These are phyloP conservation scores for Phytophthora citrophthora DNA, from an alignment of 352 stramenopile genomes.

Conservation along the genomic window DNA sequence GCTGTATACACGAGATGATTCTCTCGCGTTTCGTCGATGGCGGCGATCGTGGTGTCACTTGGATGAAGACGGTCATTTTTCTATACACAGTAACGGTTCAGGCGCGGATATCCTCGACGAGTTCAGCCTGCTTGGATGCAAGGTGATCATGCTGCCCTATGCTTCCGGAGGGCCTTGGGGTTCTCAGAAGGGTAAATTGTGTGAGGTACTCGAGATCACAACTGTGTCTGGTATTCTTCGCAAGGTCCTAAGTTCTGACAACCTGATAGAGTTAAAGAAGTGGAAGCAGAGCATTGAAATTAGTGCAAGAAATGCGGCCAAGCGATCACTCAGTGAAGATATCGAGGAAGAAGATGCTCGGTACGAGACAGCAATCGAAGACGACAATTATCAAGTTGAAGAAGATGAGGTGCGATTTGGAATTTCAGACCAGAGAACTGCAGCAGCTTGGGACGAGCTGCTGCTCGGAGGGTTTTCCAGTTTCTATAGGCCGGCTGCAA, in stretches of 20 bases:
- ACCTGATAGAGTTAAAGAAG: conserved; percentile 62
- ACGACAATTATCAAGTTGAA: conserved; percentile 17
- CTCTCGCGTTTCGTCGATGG: conserved; percentile 85
- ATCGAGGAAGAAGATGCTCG: conserved; percentile 43
- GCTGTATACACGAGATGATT: conserved; percentile 85
- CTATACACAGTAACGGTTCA: conserved; percentile 75
- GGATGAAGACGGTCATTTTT: conserved; percentile 72
- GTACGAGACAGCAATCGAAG: conserved; percentile 33
- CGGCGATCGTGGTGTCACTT: conserved; percentile 84
- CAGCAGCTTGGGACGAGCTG: conserved; percentile 52
- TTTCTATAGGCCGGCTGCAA: conserved; percentile 54
- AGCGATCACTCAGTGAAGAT: conserved; percentile 30
- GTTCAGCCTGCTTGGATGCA: conserved; percentile 70
- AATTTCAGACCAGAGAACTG: conserved; percentile 28
- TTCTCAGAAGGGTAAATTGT: conserved; percentile 22
- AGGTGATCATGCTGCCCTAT: conserved; percentile 70
- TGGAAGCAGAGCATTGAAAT: conserved; percentile 79
- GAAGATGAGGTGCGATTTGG: conserved; percentile 14
- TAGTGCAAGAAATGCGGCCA: conserved; percentile 50
- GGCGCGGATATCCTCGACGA: conserved; percentile 67
- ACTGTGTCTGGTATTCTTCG: conserved; percentile 49
- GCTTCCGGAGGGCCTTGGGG: conserved; percentile 57
- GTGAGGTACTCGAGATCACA: conserved; percentile 66
- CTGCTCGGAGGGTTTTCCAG: conserved; percentile 78
- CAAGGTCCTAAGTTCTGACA: conserved; percentile 75